Percentiles rank a stretch among this genome's conserved stretches.
Conservation (phyloP, 768 basidiomycete genomes). For the Leccinum subgranulosum region DNA sequence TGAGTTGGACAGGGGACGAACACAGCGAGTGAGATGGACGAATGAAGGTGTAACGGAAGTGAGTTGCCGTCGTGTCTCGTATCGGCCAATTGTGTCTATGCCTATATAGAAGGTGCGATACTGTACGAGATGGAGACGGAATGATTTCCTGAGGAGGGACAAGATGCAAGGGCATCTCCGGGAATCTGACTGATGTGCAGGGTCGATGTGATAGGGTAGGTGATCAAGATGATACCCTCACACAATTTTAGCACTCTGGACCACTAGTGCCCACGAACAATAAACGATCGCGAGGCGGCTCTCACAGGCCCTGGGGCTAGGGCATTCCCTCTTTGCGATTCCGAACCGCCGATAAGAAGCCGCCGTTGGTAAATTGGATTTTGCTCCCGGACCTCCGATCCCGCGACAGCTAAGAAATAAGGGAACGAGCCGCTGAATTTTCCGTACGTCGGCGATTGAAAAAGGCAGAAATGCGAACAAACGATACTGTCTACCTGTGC, state of each 20-base stretch:
- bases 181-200: constrained; percentile 34
- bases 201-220: constrained; percentile 38
- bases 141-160: constrained; percentile 15
- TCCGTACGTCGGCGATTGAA: constrained; percentile 31
- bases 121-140: constrained; percentile 22
- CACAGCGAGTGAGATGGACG: neutral
- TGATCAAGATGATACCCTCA: constrained; percentile 33
- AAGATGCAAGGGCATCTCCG: constrained; percentile 26
- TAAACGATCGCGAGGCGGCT: constrained; percentile 18
- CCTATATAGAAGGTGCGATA: constrained; percentile 15
- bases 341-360: constrained; percentile 9
- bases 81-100: constrained; percentile 20
- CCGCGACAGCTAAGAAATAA: neutral
- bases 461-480: constrained; percentile 12
- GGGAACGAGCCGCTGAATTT: constrained; percentile 22
- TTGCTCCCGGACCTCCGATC: constrained; percentile 1
- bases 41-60: constrained; percentile 8
- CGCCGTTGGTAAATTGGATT: neutral
- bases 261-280: constrained; percentile 9
- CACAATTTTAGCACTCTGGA: constrained; percentile 18
- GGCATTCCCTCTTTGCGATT: constrained; percentile 16
- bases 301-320: constrained; percentile 21
- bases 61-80: constrained; percentile 3
- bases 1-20: neutral
- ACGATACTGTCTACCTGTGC: constrained; percentile 23